Conservation (phyloP, 1,139 yeast genomes). For the Sugiyamaella pinicola region DNA sequence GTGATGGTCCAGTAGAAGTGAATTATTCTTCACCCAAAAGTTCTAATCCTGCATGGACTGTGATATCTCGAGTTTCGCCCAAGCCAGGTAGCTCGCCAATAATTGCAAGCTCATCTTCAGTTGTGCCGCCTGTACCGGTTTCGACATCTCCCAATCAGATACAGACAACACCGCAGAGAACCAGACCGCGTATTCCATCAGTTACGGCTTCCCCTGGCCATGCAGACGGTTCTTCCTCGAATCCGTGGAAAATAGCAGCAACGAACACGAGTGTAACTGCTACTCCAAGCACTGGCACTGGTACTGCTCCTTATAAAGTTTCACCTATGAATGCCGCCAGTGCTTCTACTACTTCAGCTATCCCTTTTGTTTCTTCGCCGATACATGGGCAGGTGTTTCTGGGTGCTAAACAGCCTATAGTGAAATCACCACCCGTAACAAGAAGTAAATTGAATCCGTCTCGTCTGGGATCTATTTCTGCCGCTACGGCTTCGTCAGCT, state of each 20-base stretch:
- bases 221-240: neutral
- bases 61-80: conserved; percentile 17
- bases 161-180: conserved; percentile 5
- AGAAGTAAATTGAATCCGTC: conserved; percentile 20
- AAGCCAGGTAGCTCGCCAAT: conserved; percentile 7
- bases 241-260: conserved; percentile 1
- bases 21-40: neutral
- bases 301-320: conserved; percentile 1
- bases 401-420: conserved; percentile 19
- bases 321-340: neutral
- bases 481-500: neutral
- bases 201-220: conserved; percentile 8
- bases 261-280: neutral
- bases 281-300: too few relatives aligned
- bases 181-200: conserved; percentile 13
- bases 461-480: neutral
- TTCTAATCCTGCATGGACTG: conserved; percentile 11
- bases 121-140: too few relatives aligned
- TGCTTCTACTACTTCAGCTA: neutral
- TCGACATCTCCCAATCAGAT: conserved; percentile 4
- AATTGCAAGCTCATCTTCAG: neutral
- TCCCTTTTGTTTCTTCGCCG: neutral
- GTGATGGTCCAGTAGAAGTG: neutral
- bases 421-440: conserved; percentile 16
- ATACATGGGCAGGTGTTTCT: conserved; percentile 6